These are phyloP conservation scores for Xylaria palmicola DNA, from an alignment of 495 filamentous ascomycete genomes.

Conservation along the genomic window DNA sequence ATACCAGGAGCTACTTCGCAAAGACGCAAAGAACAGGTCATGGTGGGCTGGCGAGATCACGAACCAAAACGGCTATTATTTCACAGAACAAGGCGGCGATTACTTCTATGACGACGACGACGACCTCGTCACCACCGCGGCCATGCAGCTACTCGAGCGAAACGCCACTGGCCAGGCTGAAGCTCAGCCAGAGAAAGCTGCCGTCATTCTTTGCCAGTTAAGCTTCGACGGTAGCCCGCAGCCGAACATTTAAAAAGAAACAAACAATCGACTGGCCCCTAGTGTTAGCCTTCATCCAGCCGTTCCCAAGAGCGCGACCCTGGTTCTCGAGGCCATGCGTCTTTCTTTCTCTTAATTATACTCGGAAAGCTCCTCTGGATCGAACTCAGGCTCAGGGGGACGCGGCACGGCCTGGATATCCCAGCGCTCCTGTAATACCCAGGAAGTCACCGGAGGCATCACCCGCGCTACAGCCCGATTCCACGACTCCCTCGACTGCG, in stretches of 20 bases:
- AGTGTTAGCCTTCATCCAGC: not conserved
- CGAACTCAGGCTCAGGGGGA: not conserved
- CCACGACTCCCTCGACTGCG: slow-evolving; percentile 25
- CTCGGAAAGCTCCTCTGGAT: slow-evolving; percentile 11
- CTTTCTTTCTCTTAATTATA: not conserved
- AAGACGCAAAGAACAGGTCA: not conserved
- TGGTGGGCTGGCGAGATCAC: not conserved
- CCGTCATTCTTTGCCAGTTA: not conserved
- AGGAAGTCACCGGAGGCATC: slow-evolving; percentile 28
- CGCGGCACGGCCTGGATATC: slow-evolving; percentile 14
- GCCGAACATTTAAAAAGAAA: not conserved
- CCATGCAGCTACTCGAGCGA: not conserved
- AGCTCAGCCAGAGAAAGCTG: not conserved
- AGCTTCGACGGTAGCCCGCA: not conserved
- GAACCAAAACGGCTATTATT: not conserved
- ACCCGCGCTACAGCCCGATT: slow-evolving; percentile 14
- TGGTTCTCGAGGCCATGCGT: not conserved
- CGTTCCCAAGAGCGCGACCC: not conserved
- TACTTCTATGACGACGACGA: not conserved
- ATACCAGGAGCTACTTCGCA: not conserved
- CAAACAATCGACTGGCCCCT: not conserved
- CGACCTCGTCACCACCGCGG: not conserved
- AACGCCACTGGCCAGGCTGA: not conserved
- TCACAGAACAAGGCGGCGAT: not conserved
- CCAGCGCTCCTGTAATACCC: slow-evolving; percentile 33